phyloP scores from a whole-genome alignment of 1,139 yeast species.

The Magnusiomyces suaveolens region DNA sequence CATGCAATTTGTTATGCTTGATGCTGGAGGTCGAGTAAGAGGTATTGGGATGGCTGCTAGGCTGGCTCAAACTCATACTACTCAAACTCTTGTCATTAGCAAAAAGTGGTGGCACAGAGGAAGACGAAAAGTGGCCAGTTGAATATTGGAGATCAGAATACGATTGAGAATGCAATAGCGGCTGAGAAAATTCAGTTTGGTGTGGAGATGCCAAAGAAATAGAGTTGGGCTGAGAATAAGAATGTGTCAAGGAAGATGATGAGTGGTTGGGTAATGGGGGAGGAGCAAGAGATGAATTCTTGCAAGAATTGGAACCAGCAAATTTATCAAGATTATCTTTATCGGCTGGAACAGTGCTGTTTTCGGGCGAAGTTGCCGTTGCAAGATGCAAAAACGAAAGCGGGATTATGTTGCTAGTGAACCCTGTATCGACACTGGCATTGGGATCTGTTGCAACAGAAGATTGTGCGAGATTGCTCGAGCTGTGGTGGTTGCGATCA shows the following conservation, averaged over 20 bases:
- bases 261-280: not conserved
- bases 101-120: not conserved
- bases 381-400: not conserved
- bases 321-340: not conserved
- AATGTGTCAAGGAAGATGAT: not conserved
- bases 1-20: not conserved
- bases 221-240: not conserved
- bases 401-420: not conserved
- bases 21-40: not conserved
- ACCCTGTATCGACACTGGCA: not conserved
- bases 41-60: not conserved
- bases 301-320: no score
- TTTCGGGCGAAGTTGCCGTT: not conserved
- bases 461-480: not conserved
- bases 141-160: not conserved
- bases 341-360: not conserved
- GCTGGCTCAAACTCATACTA: not conserved
- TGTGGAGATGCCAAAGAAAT: not conserved
- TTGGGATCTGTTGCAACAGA: not conserved
- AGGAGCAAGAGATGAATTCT: not conserved
- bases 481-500: not conserved
- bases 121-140: not conserved
- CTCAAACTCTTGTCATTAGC: not conserved
- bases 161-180: not conserved
- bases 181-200: not conserved